These are phyloP conservation scores for Thraustotheca clavata DNA, from an alignment of 352 stramenopile genomes.

Conservation along the genomic window DNA sequence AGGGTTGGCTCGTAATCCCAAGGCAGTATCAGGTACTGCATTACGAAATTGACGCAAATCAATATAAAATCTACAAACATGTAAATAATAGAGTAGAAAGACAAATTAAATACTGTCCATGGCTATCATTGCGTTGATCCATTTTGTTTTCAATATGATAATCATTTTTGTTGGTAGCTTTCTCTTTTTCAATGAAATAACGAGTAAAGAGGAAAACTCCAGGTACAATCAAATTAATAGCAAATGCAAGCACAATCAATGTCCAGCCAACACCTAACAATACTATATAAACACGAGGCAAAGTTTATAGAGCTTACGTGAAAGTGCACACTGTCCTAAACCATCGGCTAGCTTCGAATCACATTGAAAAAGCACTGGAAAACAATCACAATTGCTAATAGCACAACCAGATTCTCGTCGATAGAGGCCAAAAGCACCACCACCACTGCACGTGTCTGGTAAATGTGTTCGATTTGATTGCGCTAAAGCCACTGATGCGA, in stretches of 20 bases:
- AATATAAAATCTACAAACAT: background rate
- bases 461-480: background rate
- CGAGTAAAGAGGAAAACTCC: slow-evolving; percentile 2
- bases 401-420: slow-evolving; percentile 10
- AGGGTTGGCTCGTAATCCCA: slow-evolving; percentile 8
- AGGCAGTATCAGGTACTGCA: slow-evolving; percentile 7
- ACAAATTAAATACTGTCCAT: background rate
- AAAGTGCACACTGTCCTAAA: slow-evolving; percentile 11
- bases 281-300: too few species aligned
- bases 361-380: slow-evolving; percentile 4
- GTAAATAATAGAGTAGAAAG: background rate
- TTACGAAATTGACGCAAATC: background rate
- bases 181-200: slow-evolving; percentile 7
- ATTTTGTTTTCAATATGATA: background rate
- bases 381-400: slow-evolving; percentile 15
- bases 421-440: slow-evolving; percentile 15
- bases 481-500: background rate
- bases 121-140: background rate
- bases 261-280: slow-evolving; percentile 7
- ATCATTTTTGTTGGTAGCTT: background rate
- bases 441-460: slow-evolving; percentile 8
- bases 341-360: background rate
- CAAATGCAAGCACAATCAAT: slow-evolving; percentile 11
- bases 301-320: slow-evolving; percentile 1
- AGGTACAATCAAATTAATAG: slow-evolving; percentile 20